phyloP scores from a whole-genome alignment of 768 basidiomycete species.

The Mycena polygramma region DNA sequence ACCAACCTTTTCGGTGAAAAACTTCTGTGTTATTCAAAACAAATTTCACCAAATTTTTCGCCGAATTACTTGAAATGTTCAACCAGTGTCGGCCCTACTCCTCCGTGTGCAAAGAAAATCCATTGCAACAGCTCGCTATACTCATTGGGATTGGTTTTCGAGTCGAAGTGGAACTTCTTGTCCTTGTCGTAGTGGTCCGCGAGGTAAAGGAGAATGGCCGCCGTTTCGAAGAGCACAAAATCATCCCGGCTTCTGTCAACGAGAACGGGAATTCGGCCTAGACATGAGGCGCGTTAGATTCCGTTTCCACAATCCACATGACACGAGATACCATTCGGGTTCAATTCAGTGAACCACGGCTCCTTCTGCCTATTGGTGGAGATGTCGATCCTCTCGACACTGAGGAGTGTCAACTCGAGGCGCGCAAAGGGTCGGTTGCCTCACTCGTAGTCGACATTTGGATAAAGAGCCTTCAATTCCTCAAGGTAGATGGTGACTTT shows the following conservation, averaged over 20 bases:
- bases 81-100: conserved; percentile 86
- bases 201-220: conserved; percentile 89
- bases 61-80: too few species aligned
- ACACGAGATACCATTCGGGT: conserved; percentile 67
- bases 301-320: neutral
- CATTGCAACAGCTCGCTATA: conserved; percentile 85
- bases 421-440: conserved; percentile 9
- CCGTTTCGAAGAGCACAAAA: conserved; percentile 81
- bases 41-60: too few species aligned
- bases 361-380: conserved; percentile 82
- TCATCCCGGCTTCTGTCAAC: conserved; percentile 67
- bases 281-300: neutral
- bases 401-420: conserved; percentile 38
- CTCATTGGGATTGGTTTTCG: conserved; percentile 63
- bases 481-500: conserved; percentile 65
- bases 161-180: conserved; percentile 76
- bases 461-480: conserved; percentile 67
- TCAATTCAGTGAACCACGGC: conserved; percentile 81
- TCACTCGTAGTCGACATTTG: conserved; percentile 58
- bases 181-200: conserved; percentile 85
- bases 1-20: too few species aligned
- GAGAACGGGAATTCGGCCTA: conserved; percentile 27
- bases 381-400: conserved; percentile 68
- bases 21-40: too few species aligned
- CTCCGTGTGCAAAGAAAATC: conserved; percentile 90